Evolutionary conservation across 495 filamentous ascomycete species (phyloP).

Genomic region (Daldinia childiae): DNA sequence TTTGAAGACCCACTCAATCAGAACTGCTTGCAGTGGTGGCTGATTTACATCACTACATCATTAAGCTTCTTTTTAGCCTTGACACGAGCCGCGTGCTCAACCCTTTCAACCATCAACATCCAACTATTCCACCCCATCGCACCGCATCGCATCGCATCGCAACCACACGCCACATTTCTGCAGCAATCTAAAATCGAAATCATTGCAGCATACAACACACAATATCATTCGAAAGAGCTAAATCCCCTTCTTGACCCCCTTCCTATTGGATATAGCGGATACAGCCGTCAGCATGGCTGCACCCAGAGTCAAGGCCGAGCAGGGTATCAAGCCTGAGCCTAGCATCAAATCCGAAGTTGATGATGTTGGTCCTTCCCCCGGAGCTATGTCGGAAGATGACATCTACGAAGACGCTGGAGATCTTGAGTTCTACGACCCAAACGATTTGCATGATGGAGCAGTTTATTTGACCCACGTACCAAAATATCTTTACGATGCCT

Average conservation of each 20-base stretch:
- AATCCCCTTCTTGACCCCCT: background rate
- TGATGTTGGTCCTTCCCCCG: conserved; percentile 63
- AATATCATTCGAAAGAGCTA: conserved; percentile 5
- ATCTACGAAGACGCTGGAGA: conserved; percentile 90
- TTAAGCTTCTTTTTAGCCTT: conserved; percentile 15
- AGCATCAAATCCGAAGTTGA: conserved; percentile 76
- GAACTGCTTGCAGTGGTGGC: conserved; percentile 2
- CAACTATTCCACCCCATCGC: conserved; percentile 1
- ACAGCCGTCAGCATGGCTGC: conserved; percentile 37
- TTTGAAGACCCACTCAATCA: background rate
- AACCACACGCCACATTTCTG: background rate
- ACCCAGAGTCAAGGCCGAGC: conserved; percentile 41
- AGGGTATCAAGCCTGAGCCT: conserved; percentile 42
- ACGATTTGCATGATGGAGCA: conserved; percentile 52
- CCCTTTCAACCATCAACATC: background rate
- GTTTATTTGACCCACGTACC: conserved; percentile 83
- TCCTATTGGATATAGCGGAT: conserved; percentile 4
- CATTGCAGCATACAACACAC: background rate
- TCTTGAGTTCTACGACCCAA: conserved; percentile 73
- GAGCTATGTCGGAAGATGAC: conserved; percentile 74
- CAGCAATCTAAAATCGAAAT: background rate
- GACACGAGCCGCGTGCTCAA: conserved; percentile 19
- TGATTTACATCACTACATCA: conserved; percentile 32
- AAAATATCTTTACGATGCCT: conserved; percentile 78
- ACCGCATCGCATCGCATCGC: conserved; percentile 1